Conservation (phyloP, 805 yeast genomes). For the Candida piceae region DNA sequence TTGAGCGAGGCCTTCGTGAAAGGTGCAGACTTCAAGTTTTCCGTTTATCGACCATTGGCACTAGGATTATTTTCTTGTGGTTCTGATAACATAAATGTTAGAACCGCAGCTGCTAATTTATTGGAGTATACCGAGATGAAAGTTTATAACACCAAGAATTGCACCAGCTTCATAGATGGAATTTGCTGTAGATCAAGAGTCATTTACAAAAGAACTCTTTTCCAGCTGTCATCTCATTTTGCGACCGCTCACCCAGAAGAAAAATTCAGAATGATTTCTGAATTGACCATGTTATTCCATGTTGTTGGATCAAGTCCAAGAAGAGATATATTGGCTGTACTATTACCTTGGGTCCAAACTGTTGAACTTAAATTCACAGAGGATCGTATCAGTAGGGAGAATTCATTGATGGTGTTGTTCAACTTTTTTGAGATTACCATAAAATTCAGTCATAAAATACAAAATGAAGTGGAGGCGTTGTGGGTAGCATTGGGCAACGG, state of each 20-base stretch:
- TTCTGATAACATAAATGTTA: constrained; percentile 58
- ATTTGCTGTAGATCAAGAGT: constrained; percentile 72
- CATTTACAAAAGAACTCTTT: constrained; percentile 81
- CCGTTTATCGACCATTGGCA: constrained; percentile 65
- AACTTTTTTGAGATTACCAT: constrained; percentile 84
- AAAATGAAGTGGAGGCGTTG: constrained; percentile 85
- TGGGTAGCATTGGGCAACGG: constrained; percentile 94
- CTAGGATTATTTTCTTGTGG: constrained; percentile 77
- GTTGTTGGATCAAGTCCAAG: constrained; percentile 54
- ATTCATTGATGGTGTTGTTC: constrained; percentile 63
- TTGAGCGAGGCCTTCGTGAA: constrained; percentile 60
- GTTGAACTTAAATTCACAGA: constrained; percentile 49
- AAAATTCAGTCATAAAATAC: constrained; percentile 64
- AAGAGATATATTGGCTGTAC: constrained; percentile 72
- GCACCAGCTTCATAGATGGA: constrained; percentile 60
- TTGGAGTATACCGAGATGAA: constrained; percentile 60
- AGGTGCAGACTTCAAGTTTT: constrained; percentile 42
- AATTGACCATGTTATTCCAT: constrained; percentile 64
- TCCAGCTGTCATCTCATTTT: constrained; percentile 69
- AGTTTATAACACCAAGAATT: constrained; percentile 47
- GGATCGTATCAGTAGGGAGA: constrained; percentile 32
- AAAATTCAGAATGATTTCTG: constrained; percentile 60
- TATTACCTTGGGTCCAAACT: constrained; percentile 90
- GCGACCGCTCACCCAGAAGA: constrained; percentile 58
- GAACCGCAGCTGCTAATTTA: constrained; percentile 70